These are phyloP conservation scores for Hyaloscypha hepaticicola DNA, from an alignment of 495 filamentous ascomycete genomes.

Conservation along the genomic window DNA sequence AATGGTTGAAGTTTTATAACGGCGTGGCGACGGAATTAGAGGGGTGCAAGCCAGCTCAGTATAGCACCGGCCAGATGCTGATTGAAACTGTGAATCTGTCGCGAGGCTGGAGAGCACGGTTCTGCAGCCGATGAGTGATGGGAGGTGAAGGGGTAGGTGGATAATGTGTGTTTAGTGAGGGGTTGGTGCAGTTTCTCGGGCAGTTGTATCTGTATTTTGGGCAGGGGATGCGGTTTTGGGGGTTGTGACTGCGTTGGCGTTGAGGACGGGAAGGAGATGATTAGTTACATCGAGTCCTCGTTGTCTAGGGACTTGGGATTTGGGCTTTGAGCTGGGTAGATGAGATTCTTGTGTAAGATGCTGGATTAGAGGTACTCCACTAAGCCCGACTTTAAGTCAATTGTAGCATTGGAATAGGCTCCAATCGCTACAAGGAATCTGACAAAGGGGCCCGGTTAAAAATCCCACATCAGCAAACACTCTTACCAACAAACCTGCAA, in stretches of 20 bases:
- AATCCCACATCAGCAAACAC: no score
- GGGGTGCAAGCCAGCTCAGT: conserved; percentile 25
- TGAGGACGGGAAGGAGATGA: no score
- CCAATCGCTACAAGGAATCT: no score
- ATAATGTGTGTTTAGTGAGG: conserved; percentile 14
- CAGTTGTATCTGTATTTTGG: conserved; percentile 10
- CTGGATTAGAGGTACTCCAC: no score
- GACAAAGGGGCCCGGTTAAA: no score
- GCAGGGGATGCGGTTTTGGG: conserved; percentile 8
- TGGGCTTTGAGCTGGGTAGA: no score
- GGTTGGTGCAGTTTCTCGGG: conserved; percentile 7
- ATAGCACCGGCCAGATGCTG: conserved; percentile 34
- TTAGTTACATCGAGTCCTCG: no score
- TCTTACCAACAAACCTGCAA: no score
- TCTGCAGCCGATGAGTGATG: conserved; percentile 3
- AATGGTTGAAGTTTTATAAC: conserved; percentile 33
- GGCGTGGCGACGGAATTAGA: conserved; percentile 26
- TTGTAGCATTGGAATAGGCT: no score
- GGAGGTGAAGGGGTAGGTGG: conserved; percentile 12
- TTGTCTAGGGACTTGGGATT: no score
- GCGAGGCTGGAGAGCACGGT: conserved; percentile 15
- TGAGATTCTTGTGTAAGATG: no score
- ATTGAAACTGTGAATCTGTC: conserved; percentile 18
- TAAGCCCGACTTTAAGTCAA: no score
- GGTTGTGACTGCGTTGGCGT: conserved; percentile 5